These are phyloP conservation scores for Athelia psychrophila DNA, from an alignment of 1,284 basidiomycete genomes.

Conservation along the genomic window DNA sequence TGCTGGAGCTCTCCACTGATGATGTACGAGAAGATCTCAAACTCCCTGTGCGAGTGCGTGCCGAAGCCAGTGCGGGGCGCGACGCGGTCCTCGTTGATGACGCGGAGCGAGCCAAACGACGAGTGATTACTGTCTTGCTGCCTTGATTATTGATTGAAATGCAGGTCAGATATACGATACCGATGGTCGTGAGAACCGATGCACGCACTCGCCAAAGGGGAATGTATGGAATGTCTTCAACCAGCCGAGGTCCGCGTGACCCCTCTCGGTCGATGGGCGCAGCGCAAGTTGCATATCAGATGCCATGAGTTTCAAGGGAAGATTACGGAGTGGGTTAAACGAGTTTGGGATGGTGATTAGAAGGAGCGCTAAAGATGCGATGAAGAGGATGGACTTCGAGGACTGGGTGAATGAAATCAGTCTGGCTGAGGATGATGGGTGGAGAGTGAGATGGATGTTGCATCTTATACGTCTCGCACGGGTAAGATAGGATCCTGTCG, in stretches of 20 bases:
- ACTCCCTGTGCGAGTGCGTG: constrained; percentile 80
- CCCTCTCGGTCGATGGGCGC: constrained; percentile 69
- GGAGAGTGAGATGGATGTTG: background rate
- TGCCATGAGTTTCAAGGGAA: background rate
- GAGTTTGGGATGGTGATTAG: too few species aligned
- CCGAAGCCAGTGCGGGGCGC: constrained; percentile 80
- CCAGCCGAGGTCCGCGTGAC: constrained; percentile 86
- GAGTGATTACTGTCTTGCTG: constrained; percentile 45
- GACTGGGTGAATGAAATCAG: constrained; percentile 27
- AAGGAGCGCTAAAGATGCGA: background rate
- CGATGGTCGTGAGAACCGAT: too few species aligned
- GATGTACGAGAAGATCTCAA: constrained; percentile 92
- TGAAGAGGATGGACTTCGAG: constrained; percentile 20
- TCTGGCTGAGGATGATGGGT: constrained; percentile 6
- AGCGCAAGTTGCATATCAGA: constrained; percentile 41
- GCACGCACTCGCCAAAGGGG: constrained; percentile 69
- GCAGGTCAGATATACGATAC: too few species aligned
- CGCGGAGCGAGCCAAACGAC: constrained; percentile 61
- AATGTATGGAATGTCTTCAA: constrained; percentile 90
- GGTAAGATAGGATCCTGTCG: too few species aligned
- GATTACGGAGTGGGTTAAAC: too few species aligned
- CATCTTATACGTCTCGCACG: too few species aligned
- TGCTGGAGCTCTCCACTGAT: constrained; percentile 78
- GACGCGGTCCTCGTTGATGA: constrained; percentile 92
- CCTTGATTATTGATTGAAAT: too few species aligned